These are phyloP conservation scores for Diaporthe helianthi DNA, from an alignment of 2,329 filamentous ascomycete species.

Conservation along the genomic window DNA sequence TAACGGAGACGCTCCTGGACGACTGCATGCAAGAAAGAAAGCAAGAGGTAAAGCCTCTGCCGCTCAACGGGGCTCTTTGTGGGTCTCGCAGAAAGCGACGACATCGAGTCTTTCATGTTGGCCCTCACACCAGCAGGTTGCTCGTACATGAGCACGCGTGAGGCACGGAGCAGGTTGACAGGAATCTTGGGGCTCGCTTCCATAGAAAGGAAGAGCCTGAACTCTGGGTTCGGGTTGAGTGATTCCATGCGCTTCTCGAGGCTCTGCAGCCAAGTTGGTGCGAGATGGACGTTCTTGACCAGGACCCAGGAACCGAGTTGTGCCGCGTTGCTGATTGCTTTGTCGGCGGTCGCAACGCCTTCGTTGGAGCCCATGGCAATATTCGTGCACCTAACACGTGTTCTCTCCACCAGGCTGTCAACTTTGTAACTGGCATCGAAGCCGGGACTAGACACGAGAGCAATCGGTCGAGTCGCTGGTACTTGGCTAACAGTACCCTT, in stretches of 20 bases:
- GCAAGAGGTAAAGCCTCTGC: constrained; percentile 84
- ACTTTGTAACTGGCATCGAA: constrained; percentile 99
- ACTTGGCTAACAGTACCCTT: constrained; percentile 85
- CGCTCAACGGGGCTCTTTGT: constrained; percentile 89
- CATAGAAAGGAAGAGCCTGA: constrained; percentile 97
- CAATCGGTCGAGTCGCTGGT: constrained; percentile 82
- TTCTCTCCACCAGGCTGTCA: constrained; percentile 88
- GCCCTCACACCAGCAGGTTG: constrained; percentile 95
- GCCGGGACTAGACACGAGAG: constrained; percentile 91
- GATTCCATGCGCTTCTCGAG: constrained; percentile 96
- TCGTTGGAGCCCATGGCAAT: constrained; percentile 99
- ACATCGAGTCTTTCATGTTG: constrained; percentile 98
- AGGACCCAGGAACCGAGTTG: constrained; percentile 94
- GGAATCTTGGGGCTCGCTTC: constrained; percentile 96
- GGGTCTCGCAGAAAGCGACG: constrained; percentile 77
- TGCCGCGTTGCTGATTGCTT: constrained; percentile 91
- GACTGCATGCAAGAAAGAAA: constrained; percentile 95
- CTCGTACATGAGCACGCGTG: constrained; percentile 95
- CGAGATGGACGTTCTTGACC: constrained; percentile 98
- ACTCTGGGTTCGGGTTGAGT: constrained; percentile 90
- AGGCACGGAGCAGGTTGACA: constrained; percentile 91
- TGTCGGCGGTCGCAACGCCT: constrained; percentile 89
- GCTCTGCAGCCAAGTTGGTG: constrained; percentile 94
- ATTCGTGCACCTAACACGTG: constrained; percentile 84
- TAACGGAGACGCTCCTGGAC: constrained; percentile 95